Evolutionary conservation across 1,284 basidiomycete genomes (phyloP), one percentile per base, ranked within the genome.

Genomic region (Athelia psychrophila): DNA sequence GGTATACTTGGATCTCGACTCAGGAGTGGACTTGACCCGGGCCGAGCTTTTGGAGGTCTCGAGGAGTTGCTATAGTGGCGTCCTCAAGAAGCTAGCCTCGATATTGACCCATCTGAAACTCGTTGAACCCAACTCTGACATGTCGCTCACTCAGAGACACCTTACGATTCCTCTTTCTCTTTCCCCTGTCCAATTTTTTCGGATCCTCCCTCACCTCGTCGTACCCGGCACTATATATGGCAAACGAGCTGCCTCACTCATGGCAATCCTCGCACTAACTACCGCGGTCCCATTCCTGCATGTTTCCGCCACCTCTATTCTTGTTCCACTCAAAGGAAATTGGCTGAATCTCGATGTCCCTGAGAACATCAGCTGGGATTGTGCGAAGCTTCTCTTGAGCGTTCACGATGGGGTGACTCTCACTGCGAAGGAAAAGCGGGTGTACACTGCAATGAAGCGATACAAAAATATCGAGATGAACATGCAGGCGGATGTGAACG

Each of bases 51-150:
- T 65, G 13, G 63, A 65, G 20, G 63, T 62, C 13, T 61, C 63
- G 22, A 54, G 58, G 22, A 63, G 58, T 52, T 64, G 58, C 48
- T 60, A 64, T 27, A 33, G 57, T 15, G 57, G 52, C 4, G 58
- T 65, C n/a, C 42, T 65, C 47, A 59, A 61, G 50, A 61, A 63
- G 36, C 50, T 64, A 24, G 60, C 59, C 2, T 51, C 53, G 9
- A 50, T 65, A 10, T 61, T 65, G 38, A 63, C 62, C 2, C 60
- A 65, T 49, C 44, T 62, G 22, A 65, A 65, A 52, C 60, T 62
- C 49, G 12, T 40, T 45, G 16, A 9, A 3, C 25, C 30, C 8
- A 60, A 63, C 19, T 52, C 57, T 5, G 56, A 49, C 5, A 49
- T 58, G 15, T 54, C 35, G 3, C 52, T 64, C 3, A 55, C 56